Evolutionary conservation across 257 asterid species (phyloP), one percentile per base, ranked within the genome.

Genomic region (Oldenlandia corymbosa): DNA sequence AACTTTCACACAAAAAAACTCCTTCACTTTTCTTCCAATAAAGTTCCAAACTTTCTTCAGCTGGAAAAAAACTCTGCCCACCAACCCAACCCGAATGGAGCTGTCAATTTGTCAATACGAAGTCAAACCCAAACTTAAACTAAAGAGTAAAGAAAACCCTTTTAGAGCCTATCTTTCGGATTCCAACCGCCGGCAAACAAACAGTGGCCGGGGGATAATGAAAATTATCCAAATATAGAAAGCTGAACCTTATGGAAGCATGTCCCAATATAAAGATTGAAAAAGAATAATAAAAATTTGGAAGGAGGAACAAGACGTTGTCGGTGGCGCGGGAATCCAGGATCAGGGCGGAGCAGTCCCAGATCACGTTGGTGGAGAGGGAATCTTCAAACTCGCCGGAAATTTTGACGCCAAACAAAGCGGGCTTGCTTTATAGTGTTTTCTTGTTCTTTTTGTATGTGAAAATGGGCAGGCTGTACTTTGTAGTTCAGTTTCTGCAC

Each of bases 331-430:
- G 49, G 32, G 54, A 70, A 64, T 51, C 58, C 63, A 59, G 72
- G 69, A 31, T 56, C 67, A 51, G 66, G n/a, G 80, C 71, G 58
- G 75, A 80, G 76, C 65, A 73, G 73, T n/a, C 62, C 60, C 63
- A 73, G 79, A 78, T 67, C 79, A 76, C 68, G 91, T 83, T 72
- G 74, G 75, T 45, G 72, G 60, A 50, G 72, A 75, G 75, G 80
- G 75, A 81, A 82, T 73, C 95, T 79, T 47, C 37, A 68, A 62
- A 76, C 67, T 68, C 84, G 95, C 91, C 93, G 88, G 87, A 70
- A 80, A 84, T 69, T 67, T 73, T 71, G 88, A 71, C 71, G 77
- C 75, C 79, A 69, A 69, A 47, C 46, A 71, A 69, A 73, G 42
- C 70, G 68, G 81, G 57, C 75, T 47, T 70, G 74, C 63, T 78